phyloP scores from a whole-genome alignment of 192 early-diverging fungal species.

The Umbelopsis vinacea region DNA sequence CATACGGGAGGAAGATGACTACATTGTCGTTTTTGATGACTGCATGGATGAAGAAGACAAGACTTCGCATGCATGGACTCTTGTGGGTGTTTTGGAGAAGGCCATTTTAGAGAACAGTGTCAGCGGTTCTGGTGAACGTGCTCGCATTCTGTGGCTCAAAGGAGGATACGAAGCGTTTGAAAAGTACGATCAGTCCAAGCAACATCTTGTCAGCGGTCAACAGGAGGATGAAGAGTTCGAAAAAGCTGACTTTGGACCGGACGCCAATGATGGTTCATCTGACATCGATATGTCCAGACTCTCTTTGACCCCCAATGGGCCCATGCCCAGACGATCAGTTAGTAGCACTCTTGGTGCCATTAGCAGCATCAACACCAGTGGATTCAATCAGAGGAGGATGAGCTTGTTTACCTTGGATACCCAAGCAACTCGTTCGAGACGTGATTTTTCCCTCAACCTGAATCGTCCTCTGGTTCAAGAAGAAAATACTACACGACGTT shows the following conservation, averaged over 20 bases:
- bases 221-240: slow-evolving; percentile 18
- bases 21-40: slow-evolving; percentile 55
- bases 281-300: neutral
- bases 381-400: slow-evolving; percentile 25
- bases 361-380: slow-evolving; percentile 11
- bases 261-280: neutral
- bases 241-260: neutral
- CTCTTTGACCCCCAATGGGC: slow-evolving; percentile 1
- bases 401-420: slow-evolving; percentile 47
- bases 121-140: slow-evolving; percentile 8
- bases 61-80: slow-evolving; percentile 54
- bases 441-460: neutral
- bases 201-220: slow-evolving; percentile 16
- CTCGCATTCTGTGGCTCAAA: slow-evolving; percentile 47
- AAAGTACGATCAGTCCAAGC: slow-evolving; percentile 19
- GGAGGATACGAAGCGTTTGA: slow-evolving; percentile 57
- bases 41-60: slow-evolving; percentile 46
- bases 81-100: slow-evolving; percentile 50
- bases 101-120: slow-evolving; percentile 25
- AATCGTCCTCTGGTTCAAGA: neutral
- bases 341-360: slow-evolving; percentile 13
- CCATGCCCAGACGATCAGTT: neutral
- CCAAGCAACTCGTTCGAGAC: slow-evolving; percentile 5
- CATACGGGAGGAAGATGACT: slow-evolving; percentile 5
- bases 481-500: neutral